These are phyloP conservation scores for Epichloe uncinata DNA, from an alignment of 2,329 filamentous ascomycete genomes.

Conservation along the genomic window DNA sequence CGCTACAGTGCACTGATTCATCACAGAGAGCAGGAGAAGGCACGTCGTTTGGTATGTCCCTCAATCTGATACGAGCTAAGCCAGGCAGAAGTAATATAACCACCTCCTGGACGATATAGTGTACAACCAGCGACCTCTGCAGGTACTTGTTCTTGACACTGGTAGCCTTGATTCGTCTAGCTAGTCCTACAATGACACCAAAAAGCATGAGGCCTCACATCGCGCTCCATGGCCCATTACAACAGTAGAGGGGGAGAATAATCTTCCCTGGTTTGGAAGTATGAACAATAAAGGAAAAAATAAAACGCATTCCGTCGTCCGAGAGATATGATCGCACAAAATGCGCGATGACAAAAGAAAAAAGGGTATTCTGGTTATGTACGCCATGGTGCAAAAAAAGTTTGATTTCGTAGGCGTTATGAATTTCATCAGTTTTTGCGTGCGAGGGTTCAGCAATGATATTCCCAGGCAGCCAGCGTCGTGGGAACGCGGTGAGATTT, in stretches of 20 bases:
- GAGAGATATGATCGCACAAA: conserved; percentile 13
- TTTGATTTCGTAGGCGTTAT: not conserved
- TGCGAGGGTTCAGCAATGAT: not conserved
- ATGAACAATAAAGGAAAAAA: conserved; percentile 10
- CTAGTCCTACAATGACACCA: conserved; percentile 10
- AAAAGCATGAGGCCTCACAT: conserved; percentile 6
- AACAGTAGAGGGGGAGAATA: conserved; percentile 5
- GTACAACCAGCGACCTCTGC: conserved; percentile 9
- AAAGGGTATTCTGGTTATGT: conserved; percentile 6
- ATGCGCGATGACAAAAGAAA: not conserved
- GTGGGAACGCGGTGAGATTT: conserved; percentile 9
- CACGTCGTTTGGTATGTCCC: not conserved
- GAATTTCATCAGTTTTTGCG: not conserved
- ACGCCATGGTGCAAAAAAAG: not conserved
- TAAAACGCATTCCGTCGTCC: conserved; percentile 11
- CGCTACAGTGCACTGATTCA: not conserved
- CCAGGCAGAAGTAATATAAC: conserved; percentile 1
- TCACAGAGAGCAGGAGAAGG: not conserved
- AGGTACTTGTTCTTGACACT: conserved; percentile 2
- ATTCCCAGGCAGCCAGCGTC: not conserved
- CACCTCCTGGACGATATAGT: conserved; percentile 8
- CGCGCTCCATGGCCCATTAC: conserved; percentile 8
- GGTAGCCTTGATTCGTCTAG: conserved; percentile 3
- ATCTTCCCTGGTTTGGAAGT: conserved; percentile 6
- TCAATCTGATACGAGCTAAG: conserved; percentile 5